Evolutionary conservation across 306 rosid genomes (phyloP).

Genomic region (Medicago ruthenica): DNA sequence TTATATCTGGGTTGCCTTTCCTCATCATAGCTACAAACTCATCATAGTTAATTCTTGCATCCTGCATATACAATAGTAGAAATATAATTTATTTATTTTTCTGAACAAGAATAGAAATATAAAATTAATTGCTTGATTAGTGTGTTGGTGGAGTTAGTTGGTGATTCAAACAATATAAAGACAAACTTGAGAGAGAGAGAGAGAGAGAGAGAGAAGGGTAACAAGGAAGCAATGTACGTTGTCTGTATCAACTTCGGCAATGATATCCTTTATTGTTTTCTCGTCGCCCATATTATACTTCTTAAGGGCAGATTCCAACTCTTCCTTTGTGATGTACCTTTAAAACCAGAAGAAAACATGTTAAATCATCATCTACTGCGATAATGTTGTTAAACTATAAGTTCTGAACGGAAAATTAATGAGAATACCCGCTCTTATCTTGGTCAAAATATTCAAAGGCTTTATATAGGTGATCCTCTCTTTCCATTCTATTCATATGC

Average conservation of each 20-base stretch:
- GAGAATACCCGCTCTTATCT: slow-evolving; percentile 88
- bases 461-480: slow-evolving; percentile 87
- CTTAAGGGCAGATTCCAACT: slow-evolving; percentile 84
- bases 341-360: slow-evolving; percentile 30
- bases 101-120: not conserved
- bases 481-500: slow-evolving; percentile 96
- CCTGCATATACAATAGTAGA: slow-evolving; percentile 51
- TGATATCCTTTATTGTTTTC: slow-evolving; percentile 91
- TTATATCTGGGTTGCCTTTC: slow-evolving; percentile 80
- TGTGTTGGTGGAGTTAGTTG: not conserved
- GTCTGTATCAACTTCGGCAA: slow-evolving; percentile 95
- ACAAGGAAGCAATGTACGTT: slow-evolving; percentile 55
- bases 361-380: slow-evolving; percentile 22
- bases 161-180: not conserved
- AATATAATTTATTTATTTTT: not conserved
- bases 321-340: slow-evolving; percentile 90
- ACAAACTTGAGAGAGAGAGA: not conserved
- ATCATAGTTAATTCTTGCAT: slow-evolving; percentile 87
- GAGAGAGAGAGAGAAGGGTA: not conserved
- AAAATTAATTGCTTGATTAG: not conserved
- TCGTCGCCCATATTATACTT: slow-evolving; percentile 93
- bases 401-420: slow-evolving; percentile 5
- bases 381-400: not conserved
- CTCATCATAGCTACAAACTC: slow-evolving; percentile 97
- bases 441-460: slow-evolving; percentile 93